Evolutionary conservation across 768 basidiomycete genomes (phyloP).

Genomic region (Lenzites betulinus): DNA sequence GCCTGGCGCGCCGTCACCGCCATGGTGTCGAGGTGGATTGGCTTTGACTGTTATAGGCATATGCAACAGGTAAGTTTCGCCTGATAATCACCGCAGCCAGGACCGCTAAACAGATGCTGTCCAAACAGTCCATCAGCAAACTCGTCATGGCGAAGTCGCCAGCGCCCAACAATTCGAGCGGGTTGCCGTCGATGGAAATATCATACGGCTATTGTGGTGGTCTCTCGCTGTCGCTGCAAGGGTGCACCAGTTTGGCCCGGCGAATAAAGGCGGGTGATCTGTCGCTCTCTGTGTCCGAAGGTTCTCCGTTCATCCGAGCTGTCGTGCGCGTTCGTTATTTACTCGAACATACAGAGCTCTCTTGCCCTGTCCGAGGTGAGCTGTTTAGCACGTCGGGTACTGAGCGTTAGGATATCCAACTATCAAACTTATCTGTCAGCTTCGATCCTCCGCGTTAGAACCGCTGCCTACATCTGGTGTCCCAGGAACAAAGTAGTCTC

Average conservation of each 20-base stretch:
- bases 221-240: not conserved
- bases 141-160: too few relatives aligned
- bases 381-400: not conserved
- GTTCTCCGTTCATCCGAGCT: not conserved
- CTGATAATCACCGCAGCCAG: not conserved
- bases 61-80: not conserved
- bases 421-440: not conserved
- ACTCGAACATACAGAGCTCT: not conserved
- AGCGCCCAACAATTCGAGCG: not conserved
- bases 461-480: slow-evolving; percentile 3
- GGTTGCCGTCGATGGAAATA: not conserved
- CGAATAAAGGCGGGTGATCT: not conserved
- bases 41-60: not conserved
- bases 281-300: not conserved
- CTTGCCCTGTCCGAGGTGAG: not conserved
- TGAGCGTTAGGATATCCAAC: not conserved
- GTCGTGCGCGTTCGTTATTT: not conserved
- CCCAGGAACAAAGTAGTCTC: slow-evolving; percentile 5
- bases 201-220: not conserved
- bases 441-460: not conserved
- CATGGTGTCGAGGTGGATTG: not conserved
- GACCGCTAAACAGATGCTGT: not conserved
- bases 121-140: not conserved
- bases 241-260: not conserved
- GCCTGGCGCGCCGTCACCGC: not conserved